These are phyloP conservation scores for Chlorella sp. DNA, from an alignment of 139 green algal species.

Conservation along the genomic window DNA sequence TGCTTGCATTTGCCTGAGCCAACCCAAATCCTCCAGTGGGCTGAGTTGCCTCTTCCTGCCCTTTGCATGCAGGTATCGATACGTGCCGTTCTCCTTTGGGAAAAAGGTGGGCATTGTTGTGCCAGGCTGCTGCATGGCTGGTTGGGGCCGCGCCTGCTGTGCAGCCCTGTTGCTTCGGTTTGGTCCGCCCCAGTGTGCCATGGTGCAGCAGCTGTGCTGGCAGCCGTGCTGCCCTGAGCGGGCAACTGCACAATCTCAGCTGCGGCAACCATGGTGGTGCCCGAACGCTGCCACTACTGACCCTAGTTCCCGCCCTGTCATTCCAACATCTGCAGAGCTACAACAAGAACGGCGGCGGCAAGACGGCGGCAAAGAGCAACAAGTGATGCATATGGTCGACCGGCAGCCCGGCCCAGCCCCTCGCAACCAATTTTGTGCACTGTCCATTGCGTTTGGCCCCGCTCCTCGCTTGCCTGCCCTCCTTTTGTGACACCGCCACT, in stretches of 20 bases:
- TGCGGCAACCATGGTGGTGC: too few relatives aligned
- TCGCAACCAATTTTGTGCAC: not conserved
- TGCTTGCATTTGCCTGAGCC: too few relatives aligned
- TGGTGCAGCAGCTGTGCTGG: not conserved
- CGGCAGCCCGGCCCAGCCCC: not conserved
- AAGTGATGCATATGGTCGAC: not conserved
- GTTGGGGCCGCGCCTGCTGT: too few relatives aligned
- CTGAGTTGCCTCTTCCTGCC: not conserved
- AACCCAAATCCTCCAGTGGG: not conserved
- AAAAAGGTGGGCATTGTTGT: slow-evolving; percentile 59
- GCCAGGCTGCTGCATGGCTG: too few relatives aligned
- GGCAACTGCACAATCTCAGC: too few relatives aligned
- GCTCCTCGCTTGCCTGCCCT: not conserved
- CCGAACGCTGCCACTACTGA: too few relatives aligned
- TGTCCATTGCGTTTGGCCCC: not conserved
- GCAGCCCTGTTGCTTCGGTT: too few relatives aligned
- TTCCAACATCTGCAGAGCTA: not conserved
- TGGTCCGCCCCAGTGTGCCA: not conserved
- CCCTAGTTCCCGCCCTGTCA: too few relatives aligned
- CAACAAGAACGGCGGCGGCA: slow-evolving; percentile 7
- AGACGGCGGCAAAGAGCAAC: slow-evolving; percentile 28
- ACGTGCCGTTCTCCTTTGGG: slow-evolving; percentile 88
- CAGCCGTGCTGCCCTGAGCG: too few relatives aligned
- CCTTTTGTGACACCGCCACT: not conserved
- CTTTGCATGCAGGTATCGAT: slow-evolving; percentile 92